Evolutionary conservation across 371 early-diverging fungal species (phyloP).

Genomic region (Catenaria anguillulae): DNA sequence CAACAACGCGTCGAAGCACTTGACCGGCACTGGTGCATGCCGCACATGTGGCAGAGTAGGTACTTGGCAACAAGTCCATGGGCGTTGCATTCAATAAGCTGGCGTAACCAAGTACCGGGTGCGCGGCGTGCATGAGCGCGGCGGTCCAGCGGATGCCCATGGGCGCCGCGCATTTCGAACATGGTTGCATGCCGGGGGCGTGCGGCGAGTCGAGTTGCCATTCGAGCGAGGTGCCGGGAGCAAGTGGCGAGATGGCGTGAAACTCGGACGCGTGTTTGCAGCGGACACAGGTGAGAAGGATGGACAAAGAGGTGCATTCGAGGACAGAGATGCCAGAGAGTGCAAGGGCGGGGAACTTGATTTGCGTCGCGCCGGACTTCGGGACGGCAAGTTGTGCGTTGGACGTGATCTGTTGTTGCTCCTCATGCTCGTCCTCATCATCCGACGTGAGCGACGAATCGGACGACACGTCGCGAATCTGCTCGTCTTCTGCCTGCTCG

Average conservation of each 20-base stretch:
- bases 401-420: constrained; percentile 7
- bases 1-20: not conserved
- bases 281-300: constrained; percentile 51
- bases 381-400: constrained; percentile 10
- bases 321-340: constrained; percentile 48
- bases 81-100: constrained; percentile 46
- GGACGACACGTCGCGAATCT: not conserved
- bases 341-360: constrained; percentile 40
- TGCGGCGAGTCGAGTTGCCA: not conserved
- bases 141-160: constrained; percentile 41
- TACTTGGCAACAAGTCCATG: constrained; percentile 48
- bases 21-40: constrained; percentile 16
- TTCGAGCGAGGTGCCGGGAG: not conserved
- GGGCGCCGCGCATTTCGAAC: constrained; percentile 46
- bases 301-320: constrained; percentile 36
- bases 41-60: constrained; percentile 47
- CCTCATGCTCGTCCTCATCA: constrained; percentile 12
- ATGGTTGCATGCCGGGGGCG: constrained; percentile 17
- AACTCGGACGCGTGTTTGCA: constrained; percentile 49
- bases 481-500: not conserved
- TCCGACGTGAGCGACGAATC: no score
- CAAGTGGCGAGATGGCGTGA: constrained; percentile 31
- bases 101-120: constrained; percentile 51
- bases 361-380: constrained; percentile 43
- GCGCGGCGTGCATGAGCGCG: constrained; percentile 39